phyloP scores from a whole-genome alignment of 352 stramenopile genomes.

The Pythium monospermum region DNA sequence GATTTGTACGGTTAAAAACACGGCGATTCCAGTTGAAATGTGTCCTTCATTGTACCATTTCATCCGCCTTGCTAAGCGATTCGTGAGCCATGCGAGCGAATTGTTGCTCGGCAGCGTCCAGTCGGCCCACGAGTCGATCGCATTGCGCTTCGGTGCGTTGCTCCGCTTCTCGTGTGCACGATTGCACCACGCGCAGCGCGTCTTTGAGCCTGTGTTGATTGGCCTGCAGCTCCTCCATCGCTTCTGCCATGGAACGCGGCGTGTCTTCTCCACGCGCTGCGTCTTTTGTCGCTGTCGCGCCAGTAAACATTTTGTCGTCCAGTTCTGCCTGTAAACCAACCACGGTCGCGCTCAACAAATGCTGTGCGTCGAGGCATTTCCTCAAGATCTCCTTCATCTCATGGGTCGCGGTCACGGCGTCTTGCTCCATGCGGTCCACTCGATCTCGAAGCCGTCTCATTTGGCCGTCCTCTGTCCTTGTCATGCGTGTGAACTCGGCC shows the following conservation, averaged over 20 bases:
- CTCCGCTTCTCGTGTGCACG: constrained; percentile 36
- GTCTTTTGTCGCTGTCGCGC: neutral
- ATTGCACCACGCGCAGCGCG: constrained; percentile 41
- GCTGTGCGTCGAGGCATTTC: constrained; percentile 57
- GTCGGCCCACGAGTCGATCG: constrained; percentile 25
- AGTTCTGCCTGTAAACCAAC: constrained; percentile 52
- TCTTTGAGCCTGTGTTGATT: constrained; percentile 44
- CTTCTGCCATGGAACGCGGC: constrained; percentile 8
- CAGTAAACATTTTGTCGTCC: constrained; percentile 22
- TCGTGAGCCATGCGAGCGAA: constrained; percentile 35
- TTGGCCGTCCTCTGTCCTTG: constrained; percentile 4
- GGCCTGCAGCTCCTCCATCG: constrained; percentile 41
- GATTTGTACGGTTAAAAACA: neutral
- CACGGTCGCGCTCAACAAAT: constrained; percentile 50
- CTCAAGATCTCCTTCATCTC: constrained; percentile 40
- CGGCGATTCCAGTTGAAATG: neutral
- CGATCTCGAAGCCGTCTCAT: constrained; percentile 6
- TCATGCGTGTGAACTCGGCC: constrained; percentile 6
- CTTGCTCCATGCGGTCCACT: constrained; percentile 20
- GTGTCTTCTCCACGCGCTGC: constrained; percentile 3
- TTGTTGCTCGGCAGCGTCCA: constrained; percentile 38
- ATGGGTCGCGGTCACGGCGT: constrained; percentile 13
- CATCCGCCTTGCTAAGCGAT: constrained; percentile 29
- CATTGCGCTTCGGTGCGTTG: constrained; percentile 27
- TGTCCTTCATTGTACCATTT: constrained; percentile 31